Percentiles rank a stretch among this genome's conserved stretches.
Evolutionary conservation across 257 asterid genomes (phyloP).

Genomic region (Ballota nigra): DNA sequence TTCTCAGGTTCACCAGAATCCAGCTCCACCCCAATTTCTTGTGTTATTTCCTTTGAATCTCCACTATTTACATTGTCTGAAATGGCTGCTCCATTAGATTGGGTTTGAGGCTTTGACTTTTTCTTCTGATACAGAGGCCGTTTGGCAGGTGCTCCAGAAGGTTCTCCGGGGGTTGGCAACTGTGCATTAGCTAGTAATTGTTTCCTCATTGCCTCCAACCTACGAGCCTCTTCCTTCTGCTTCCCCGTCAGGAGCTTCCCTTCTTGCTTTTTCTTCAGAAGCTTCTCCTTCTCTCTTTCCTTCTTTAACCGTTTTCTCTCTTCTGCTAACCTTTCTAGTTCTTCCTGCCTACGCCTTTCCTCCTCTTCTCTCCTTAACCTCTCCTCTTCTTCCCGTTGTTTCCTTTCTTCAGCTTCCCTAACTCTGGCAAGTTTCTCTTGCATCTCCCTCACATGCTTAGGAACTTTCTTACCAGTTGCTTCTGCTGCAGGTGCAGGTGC

Average conservation of each 20-base stretch:
- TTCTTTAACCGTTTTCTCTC: conserved; percentile 84
- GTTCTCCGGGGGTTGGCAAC: conserved; percentile 48
- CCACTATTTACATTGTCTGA: conserved; percentile 44
- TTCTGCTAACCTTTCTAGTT: conserved; percentile 67
- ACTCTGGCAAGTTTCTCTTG: conserved; percentile 75
- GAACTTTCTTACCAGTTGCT: conserved; percentile 72
- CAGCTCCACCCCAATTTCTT: conserved; percentile 37
- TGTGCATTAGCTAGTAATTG: conserved; percentile 73
- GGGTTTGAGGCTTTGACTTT: conserved; percentile 64
- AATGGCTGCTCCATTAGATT: conserved; percentile 55
- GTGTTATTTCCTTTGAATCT: conserved; percentile 40
- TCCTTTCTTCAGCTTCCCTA: conserved; percentile 80
- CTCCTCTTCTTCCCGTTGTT: conserved; percentile 82
- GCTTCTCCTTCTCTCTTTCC: conserved; percentile 86
- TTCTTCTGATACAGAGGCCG: conserved; percentile 75
- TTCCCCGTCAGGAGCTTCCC: conserved; percentile 81
- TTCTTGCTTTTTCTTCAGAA: conserved; percentile 73
- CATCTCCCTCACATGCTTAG: conserved; percentile 84
- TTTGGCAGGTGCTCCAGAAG: conserved; percentile 49
- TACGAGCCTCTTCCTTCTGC: conserved; percentile 91
- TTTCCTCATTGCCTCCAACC: conserved; percentile 82
- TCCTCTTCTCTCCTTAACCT: conserved; percentile 84
- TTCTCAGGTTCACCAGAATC: conserved; percentile 40
- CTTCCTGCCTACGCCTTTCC: conserved; percentile 72
- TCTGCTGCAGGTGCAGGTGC: conserved; percentile 50